Conservation (phyloP, 345 rosid genomes). For the Hevea brasiliensis region DNA sequence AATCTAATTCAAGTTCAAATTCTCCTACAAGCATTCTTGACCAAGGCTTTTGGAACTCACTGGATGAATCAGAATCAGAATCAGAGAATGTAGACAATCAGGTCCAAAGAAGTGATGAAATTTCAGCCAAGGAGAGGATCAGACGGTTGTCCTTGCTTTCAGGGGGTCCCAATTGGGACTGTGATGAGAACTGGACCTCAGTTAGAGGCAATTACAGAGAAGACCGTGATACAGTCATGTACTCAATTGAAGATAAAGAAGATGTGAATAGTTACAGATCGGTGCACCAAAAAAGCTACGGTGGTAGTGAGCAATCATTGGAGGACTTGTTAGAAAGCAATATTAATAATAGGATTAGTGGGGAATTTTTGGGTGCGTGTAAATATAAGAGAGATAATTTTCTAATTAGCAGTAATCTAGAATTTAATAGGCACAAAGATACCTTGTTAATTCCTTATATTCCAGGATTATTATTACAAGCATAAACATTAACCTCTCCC, state of each 20-base stretch:
- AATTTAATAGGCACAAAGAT: too few species aligned
- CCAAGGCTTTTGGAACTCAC: constrained; percentile 54
- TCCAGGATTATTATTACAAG: too few species aligned
- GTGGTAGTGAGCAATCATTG: constrained; percentile 1
- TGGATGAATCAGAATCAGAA: constrained; percentile 32
- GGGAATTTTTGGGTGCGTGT: too few species aligned
- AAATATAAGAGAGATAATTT: too few species aligned
- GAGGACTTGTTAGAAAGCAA: too few species aligned
- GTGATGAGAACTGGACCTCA: constrained; percentile 53
- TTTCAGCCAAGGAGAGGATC: constrained; percentile 46
- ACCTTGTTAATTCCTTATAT: too few species aligned
- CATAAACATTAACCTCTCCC: too few species aligned
- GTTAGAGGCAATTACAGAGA: constrained; percentile 32
- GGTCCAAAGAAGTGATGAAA: constrained; percentile 4
- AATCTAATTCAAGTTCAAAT: constrained; percentile 30
- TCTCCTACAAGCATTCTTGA: constrained; percentile 86
- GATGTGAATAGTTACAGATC: not conserved
- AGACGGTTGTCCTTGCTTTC: constrained; percentile 30
- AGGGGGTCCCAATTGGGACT: constrained; percentile 40
- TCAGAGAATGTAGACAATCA: constrained; percentile 19
- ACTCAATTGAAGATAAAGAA: constrained; percentile 18
- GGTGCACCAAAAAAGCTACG: constrained; percentile 11
- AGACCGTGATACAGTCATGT: constrained; percentile 26
- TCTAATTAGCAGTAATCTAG: too few species aligned
- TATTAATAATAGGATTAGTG: too few species aligned